Conservation (phyloP, 1,139 yeast genomes). For the Sugiyamaella pinicola region DNA sequence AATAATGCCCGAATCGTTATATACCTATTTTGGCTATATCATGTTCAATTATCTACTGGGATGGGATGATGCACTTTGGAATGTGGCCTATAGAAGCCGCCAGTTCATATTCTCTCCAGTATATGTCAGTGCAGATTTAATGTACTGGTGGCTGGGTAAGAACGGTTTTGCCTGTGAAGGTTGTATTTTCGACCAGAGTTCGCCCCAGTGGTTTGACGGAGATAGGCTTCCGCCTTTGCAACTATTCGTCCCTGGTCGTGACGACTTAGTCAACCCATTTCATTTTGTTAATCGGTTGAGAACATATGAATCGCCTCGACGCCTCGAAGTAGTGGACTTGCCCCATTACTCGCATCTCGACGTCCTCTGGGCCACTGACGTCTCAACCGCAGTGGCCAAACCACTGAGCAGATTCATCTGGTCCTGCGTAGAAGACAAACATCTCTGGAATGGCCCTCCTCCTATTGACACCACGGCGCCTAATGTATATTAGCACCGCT, state of each 20-base stretch:
- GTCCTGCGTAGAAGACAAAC: slow-evolving; percentile 27
- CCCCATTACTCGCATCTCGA: slow-evolving; percentile 80
- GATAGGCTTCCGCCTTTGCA: slow-evolving; percentile 55
- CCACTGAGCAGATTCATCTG: slow-evolving; percentile 46
- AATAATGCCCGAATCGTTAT: slow-evolving; percentile 52
- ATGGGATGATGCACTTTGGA: slow-evolving; percentile 85
- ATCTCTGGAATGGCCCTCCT: slow-evolving; percentile 16
- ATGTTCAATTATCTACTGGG: slow-evolving; percentile 84
- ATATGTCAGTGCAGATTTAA: slow-evolving; percentile 72
- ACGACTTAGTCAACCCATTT: slow-evolving; percentile 66
- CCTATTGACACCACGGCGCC: neutral
- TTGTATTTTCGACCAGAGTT: slow-evolving; percentile 53
- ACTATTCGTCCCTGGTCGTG: slow-evolving; percentile 63
- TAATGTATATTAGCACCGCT: neutral
- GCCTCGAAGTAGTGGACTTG: slow-evolving; percentile 37
- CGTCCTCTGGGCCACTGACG: slow-evolving; percentile 86
- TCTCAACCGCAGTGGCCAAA: slow-evolving; percentile 52
- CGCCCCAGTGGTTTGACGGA: slow-evolving; percentile 58
- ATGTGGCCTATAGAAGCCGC: slow-evolving; percentile 61
- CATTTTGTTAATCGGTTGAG: slow-evolving; percentile 54
- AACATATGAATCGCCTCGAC: slow-evolving; percentile 51
- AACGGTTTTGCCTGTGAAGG: slow-evolving; percentile 56
- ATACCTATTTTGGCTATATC: slow-evolving; percentile 65
- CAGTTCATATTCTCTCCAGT: slow-evolving; percentile 88
- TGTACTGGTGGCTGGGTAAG: slow-evolving; percentile 85